phyloP scores from a whole-genome alignment of 176 grass and related monocot species.

The Metroxylon sagu region DNA sequence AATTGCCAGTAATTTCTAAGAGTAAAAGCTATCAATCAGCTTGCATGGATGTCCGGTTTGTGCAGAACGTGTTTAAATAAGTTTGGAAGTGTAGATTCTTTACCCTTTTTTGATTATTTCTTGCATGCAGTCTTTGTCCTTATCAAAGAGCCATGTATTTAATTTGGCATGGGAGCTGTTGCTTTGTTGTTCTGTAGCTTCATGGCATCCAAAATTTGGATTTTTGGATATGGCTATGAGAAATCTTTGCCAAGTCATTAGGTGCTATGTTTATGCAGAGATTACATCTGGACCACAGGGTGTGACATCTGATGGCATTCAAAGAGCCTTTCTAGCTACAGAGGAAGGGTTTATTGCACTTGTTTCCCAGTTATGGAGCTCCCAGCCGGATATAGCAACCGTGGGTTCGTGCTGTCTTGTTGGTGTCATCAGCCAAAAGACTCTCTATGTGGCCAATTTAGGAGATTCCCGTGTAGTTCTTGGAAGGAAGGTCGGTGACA shows the following conservation, averaged over 20 bases:
- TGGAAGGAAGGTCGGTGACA: slow-evolving; percentile 44
- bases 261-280: slow-evolving; percentile 33
- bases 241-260: background rate
- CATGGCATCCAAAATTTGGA: too few species aligned
- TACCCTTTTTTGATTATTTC: too few species aligned
- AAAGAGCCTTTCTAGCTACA: slow-evolving; percentile 54
- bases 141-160: too few species aligned
- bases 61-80: too few species aligned
- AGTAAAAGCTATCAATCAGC: too few species aligned
- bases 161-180: too few species aligned
- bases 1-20: too few species aligned
- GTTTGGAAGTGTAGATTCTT: too few species aligned
- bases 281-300: slow-evolving; percentile 34
- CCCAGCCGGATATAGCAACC: slow-evolving; percentile 67
- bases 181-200: too few species aligned
- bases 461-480: slow-evolving; percentile 75
- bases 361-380: slow-evolving; percentile 38
- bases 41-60: too few species aligned
- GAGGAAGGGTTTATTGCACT: slow-evolving; percentile 60
- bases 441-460: slow-evolving; percentile 60
- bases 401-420: slow-evolving; percentile 67
- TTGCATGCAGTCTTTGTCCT: too few species aligned
- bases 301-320: slow-evolving; percentile 40
- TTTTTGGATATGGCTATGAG: too few species aligned
- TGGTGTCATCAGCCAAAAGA: slow-evolving; percentile 45